These are phyloP conservation scores for Hypoxylon perforatum DNA, from an alignment of 495 filamentous ascomycete species.

Conservation along the genomic window DNA sequence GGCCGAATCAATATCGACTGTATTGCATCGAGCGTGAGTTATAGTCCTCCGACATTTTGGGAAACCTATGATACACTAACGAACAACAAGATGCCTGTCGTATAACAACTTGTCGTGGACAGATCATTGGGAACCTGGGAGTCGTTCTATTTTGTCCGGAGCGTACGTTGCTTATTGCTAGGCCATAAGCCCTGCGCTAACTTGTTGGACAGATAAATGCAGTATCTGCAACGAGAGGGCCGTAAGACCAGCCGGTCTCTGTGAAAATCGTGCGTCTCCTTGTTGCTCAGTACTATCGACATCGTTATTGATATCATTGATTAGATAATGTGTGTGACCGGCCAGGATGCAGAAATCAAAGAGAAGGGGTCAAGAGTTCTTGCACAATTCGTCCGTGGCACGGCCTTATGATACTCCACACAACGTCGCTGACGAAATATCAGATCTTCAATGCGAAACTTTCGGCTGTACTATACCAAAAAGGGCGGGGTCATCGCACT, in stretches of 20 bases:
- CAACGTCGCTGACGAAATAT: neutral
- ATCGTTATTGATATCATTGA: neutral
- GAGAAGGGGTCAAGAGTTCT: neutral
- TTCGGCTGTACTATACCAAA: slow-evolving; percentile 34
- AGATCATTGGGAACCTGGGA: neutral
- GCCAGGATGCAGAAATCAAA: neutral
- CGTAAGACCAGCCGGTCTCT: neutral
- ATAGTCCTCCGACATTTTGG: neutral
- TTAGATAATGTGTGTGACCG: slow-evolving; percentile 46
- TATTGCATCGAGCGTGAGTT: slow-evolving; percentile 46
- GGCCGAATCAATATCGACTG: slow-evolving; percentile 34
- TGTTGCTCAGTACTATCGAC: neutral
- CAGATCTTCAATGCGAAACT: slow-evolving; percentile 22
- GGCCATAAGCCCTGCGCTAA: neutral
- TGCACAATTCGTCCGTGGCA: slow-evolving; percentile 16
- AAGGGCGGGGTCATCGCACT: slow-evolving; percentile 30
- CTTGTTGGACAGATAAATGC: neutral
- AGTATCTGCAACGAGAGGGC: neutral
- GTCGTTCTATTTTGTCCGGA: neutral
- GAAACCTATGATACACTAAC: neutral
- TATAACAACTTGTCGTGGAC: neutral
- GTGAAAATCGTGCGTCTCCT: slow-evolving; percentile 5
- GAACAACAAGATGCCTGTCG: slow-evolving; percentile 13
- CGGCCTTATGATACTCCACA: neutral
- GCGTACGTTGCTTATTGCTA: slow-evolving; percentile 9